Conservation (phyloP, 2,329 filamentous ascomycete genomes). For the Sordariomycetes sp. region DNA sequence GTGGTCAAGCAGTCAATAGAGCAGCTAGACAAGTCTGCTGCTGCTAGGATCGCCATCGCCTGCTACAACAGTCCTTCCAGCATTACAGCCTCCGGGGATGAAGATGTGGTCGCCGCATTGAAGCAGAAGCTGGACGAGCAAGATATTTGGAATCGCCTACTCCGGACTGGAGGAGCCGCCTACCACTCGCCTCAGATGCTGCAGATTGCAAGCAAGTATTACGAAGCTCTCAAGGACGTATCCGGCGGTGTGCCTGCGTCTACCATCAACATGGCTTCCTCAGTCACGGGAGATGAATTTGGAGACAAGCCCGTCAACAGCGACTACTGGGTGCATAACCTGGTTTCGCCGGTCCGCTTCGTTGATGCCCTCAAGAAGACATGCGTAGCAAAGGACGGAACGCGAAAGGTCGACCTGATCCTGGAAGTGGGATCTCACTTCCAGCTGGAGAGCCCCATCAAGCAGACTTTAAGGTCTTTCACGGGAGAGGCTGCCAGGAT, state of each 20-base stretch:
- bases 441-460: background rate
- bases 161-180: constrained; percentile 8
- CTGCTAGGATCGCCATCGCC: constrained; percentile 13
- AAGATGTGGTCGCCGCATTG: constrained; percentile 11
- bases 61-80: constrained; percentile 39
- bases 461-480: background rate
- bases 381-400: background rate
- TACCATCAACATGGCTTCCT: constrained; percentile 9
- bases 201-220: constrained; percentile 7
- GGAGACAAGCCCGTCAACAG: constrained; percentile 1
- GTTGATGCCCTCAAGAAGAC: constrained; percentile 1
- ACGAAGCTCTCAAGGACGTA: constrained; percentile 4
- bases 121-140: background rate
- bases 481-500: background rate
- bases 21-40: background rate
- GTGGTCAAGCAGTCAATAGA: background rate
- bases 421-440: background rate
- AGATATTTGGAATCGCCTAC: constrained; percentile 6
- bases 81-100: constrained; percentile 36
- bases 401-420: background rate
- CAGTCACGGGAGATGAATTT: constrained; percentile 6
- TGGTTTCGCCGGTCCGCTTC: constrained; percentile 13
- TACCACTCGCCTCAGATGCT: constrained; percentile 10
- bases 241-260: background rate
- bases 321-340: constrained; percentile 11